Evolutionary conservation across 768 basidiomycete genomes (phyloP).

Genomic region (button mushroom (Agaricus bisporus)): DNA sequence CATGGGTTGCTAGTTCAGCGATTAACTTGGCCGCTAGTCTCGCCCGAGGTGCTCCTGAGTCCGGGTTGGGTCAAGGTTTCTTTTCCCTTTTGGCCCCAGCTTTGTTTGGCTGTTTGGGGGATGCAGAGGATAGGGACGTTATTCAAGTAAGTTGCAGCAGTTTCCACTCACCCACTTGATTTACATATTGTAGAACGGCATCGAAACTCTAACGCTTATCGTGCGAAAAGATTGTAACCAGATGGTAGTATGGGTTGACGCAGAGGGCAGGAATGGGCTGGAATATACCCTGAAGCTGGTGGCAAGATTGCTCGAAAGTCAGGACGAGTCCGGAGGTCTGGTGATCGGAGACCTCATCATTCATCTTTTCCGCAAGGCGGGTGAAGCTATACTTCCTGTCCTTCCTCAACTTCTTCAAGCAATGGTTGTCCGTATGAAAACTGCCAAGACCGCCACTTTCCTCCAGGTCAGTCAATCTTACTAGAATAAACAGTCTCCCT

Average conservation of each 20-base stretch:
- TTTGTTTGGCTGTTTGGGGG: conserved; percentile 62
- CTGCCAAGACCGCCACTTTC: conserved; percentile 88
- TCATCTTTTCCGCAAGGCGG: conserved; percentile 81
- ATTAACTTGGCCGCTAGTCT: conserved; percentile 78
- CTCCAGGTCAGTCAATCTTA: conserved; percentile 52
- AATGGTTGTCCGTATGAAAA: conserved; percentile 74
- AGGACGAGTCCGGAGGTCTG: conserved; percentile 89
- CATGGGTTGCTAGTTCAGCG: conserved; percentile 73
- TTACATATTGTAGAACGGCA: conserved; percentile 55
- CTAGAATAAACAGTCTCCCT: background rate
- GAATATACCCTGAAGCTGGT: conserved; percentile 70
- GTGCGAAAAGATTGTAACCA: conserved; percentile 86
- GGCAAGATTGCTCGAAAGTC: conserved; percentile 66
- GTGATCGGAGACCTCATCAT: conserved; percentile 94
- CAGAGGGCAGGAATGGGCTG: conserved; percentile 66
- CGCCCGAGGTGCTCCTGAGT: conserved; percentile 55
- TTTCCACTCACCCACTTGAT: background rate
- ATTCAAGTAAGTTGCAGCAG: conserved; percentile 48
- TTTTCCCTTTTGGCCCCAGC: conserved; percentile 69
- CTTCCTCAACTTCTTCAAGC: conserved; percentile 84
- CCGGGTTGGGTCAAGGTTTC: conserved; percentile 73
- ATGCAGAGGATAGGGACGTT: conserved; percentile 82
- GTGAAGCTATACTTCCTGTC: conserved; percentile 74
- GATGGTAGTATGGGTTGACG: conserved; percentile 69
- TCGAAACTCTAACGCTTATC: conserved; percentile 73